Evolutionary conservation across 1,284 basidiomycete species (phyloP).

Genomic region (Austroboletus novae-zelandiae): DNA sequence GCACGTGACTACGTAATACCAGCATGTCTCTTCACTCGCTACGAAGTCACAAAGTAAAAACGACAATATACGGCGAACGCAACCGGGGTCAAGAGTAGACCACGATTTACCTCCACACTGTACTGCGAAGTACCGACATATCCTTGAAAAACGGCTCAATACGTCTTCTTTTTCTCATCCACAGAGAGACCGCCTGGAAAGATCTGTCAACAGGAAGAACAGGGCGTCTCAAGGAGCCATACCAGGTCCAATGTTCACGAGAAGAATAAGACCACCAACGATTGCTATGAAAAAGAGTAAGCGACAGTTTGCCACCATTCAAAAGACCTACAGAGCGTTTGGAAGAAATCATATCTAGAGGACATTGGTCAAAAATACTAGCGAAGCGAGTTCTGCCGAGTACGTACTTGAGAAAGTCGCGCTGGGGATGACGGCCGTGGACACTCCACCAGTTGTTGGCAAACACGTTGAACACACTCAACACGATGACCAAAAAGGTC

Average conservation of each 20-base stretch:
- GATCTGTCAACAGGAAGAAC: constrained; percentile 1
- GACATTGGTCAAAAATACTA: constrained; percentile 17
- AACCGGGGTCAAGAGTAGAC: constrained; percentile 10
- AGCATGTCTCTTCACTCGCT: neutral
- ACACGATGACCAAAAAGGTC: constrained; percentile 90
- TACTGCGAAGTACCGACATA: neutral
- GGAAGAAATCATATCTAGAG: constrained; percentile 87
- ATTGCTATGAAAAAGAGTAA: constrained; percentile 61
- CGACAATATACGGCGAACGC: constrained; percentile 21
- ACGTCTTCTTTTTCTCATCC: constrained; percentile 99
- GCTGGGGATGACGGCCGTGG: constrained; percentile 89
- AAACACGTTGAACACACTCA: constrained; percentile 95
- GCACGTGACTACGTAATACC: constrained; percentile 18
- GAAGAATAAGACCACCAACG: constrained; percentile 93
- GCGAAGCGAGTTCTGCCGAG: neutral
- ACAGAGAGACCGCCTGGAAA: constrained; percentile 85
- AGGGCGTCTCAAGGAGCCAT: constrained; percentile 14
- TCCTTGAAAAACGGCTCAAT: constrained; percentile 34
- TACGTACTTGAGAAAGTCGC: constrained; percentile 93
- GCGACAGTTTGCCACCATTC: neutral
- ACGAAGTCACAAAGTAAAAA: constrained; percentile 1
- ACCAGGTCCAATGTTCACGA: constrained; percentile 98
- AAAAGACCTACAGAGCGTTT: constrained; percentile 74
- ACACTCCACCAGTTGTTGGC: constrained; percentile 99
- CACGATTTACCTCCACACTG: constrained; percentile 7